A percentile compares a stretch with the other conserved stretches of the same genome.
phyloP scores from a whole-genome alignment of 2,329 filamentous ascomycete genomes.

The Nemania abortiva region DNA sequence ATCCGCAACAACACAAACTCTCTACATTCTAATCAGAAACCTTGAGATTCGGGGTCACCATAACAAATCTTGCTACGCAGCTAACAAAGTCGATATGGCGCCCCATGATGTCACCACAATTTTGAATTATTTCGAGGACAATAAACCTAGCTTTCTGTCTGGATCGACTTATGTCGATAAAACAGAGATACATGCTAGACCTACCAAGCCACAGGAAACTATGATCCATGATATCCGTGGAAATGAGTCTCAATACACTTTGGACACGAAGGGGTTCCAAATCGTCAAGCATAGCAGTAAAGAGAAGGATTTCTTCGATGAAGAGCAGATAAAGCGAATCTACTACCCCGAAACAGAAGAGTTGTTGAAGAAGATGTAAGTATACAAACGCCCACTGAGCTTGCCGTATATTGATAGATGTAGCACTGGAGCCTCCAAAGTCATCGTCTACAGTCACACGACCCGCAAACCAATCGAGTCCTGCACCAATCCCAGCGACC shows the following conservation, averaged over 20 bases:
- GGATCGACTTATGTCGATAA: too few species aligned
- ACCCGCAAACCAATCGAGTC: constrained; percentile 16
- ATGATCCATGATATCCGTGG: constrained; percentile 18
- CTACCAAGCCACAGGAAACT: too few species aligned
- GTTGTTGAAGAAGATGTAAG: constrained; percentile 16
- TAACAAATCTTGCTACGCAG: too few species aligned
- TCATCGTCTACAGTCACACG: constrained; percentile 16
- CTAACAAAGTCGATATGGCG: too few species aligned
- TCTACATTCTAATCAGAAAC: too few species aligned
- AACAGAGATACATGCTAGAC: too few species aligned
- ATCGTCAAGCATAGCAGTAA: constrained; percentile 26
- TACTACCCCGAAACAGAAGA: constrained; percentile 27
- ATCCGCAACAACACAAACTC: too few species aligned
- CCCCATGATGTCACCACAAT: too few species aligned
- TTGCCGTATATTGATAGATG: neutral
- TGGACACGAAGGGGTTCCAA: constrained; percentile 23
- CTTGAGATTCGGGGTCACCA: too few species aligned
- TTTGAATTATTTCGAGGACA: too few species aligned
- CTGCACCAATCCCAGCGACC: neutral
- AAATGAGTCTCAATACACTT: constrained; percentile 17
- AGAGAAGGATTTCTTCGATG: constrained; percentile 23
- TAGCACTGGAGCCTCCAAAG: constrained; percentile 17
- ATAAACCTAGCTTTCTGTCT: too few species aligned
- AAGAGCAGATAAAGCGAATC: constrained; percentile 17
- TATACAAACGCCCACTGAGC: neutral